phyloP scores from a whole-genome alignment of 768 basidiomycete genomes.

The Mycena galericulata region DNA sequence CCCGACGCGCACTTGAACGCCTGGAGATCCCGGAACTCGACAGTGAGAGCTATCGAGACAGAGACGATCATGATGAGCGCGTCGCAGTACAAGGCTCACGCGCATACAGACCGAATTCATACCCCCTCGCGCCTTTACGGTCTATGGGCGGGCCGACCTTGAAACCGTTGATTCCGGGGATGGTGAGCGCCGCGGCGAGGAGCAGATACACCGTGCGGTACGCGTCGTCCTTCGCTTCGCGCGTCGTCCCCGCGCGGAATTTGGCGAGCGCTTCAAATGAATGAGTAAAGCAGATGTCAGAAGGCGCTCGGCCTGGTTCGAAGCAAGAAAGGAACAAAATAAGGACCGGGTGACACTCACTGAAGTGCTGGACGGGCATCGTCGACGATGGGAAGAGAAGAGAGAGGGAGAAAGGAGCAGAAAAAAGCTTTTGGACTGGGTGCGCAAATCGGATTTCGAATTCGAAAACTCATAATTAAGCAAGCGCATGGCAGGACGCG shows the following conservation, averaged over 20 bases:
- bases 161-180: slow-evolving; percentile 29
- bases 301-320: too few relatives aligned
- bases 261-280: slow-evolving; percentile 22
- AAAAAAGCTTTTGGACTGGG: too few relatives aligned
- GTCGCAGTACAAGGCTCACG: background rate
- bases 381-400: background rate
- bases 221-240: slow-evolving; percentile 27
- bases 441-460: too few relatives aligned
- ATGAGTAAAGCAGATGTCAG: background rate
- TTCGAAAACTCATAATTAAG: slow-evolving; percentile 15
- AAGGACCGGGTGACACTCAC: slow-evolving; percentile 4
- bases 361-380: slow-evolving; percentile 33
- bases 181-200: slow-evolving; percentile 7
- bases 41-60: slow-evolving; percentile 10
- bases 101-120: slow-evolving; percentile 24
- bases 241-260: slow-evolving; percentile 24
- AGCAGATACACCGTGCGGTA: slow-evolving; percentile 18
- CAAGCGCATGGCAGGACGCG: background rate
- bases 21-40: slow-evolving; percentile 30
- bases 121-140: slow-evolving; percentile 19
- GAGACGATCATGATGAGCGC: background rate
- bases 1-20: slow-evolving; percentile 15
- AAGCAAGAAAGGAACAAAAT: background rate
- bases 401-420: background rate
- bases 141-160: slow-evolving; percentile 29